Conservation (phyloP, 1,139 yeast genomes). For the Candida mesenterica region DNA sequence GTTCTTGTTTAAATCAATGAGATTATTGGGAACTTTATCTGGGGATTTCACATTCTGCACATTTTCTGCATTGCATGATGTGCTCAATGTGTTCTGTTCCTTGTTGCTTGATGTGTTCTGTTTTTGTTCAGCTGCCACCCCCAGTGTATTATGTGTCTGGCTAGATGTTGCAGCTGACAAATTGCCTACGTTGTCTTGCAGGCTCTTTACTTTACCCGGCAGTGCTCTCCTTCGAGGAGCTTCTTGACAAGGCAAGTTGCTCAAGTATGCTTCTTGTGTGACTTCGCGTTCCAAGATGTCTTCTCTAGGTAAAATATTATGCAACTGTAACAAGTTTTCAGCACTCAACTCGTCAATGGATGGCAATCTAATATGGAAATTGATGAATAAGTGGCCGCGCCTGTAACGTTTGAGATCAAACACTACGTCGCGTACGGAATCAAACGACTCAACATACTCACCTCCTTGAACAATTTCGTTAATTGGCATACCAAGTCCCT, state of each 20-base stretch:
- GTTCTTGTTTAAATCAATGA: too few relatives aligned
- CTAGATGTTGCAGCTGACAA: neutral
- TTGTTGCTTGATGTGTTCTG: too few relatives aligned
- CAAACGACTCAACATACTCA: constrained; percentile 19
- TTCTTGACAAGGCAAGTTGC: constrained; percentile 1
- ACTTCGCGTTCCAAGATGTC: neutral
- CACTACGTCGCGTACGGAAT: constrained; percentile 16
- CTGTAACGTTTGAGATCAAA: constrained; percentile 23
- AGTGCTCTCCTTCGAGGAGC: neutral
- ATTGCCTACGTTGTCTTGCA: neutral
- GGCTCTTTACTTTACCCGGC: too few relatives aligned
- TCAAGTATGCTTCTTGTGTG: neutral
- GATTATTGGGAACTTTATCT: too few relatives aligned
- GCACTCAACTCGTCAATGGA: constrained; percentile 26
- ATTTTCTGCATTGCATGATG: neutral
- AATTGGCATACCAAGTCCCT: constrained; percentile 64
- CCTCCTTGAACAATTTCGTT: constrained; percentile 39
- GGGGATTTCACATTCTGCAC: too few relatives aligned
- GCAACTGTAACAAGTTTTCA: constrained; percentile 23
- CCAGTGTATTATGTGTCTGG: too few relatives aligned
- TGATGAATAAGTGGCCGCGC: constrained; percentile 42
- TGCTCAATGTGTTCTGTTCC: neutral
- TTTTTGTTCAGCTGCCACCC: too few relatives aligned
- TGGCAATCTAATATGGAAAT: constrained; percentile 41
- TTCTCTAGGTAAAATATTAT: constrained; percentile 25